Evolutionary conservation across 139 green algal species (phyloP).

Genomic region (Choricystis sp.): DNA sequence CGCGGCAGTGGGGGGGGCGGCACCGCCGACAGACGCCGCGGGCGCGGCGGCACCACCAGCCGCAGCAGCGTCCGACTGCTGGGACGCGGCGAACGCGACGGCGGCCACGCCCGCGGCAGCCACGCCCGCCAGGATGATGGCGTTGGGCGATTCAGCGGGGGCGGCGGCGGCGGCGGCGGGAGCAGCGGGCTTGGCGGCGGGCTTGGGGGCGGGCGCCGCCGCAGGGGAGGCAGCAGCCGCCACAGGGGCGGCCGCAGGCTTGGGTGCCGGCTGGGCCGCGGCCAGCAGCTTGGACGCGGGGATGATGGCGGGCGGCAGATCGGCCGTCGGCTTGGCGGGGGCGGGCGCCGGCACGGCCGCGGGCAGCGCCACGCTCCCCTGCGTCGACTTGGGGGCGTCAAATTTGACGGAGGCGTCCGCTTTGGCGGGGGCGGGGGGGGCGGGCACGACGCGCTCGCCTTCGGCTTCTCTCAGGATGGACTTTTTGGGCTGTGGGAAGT

Average conservation of each 20-base stretch:
- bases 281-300: not conserved
- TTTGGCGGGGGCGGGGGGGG: not conserved
- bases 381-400: not conserved
- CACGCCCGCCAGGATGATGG: not conserved
- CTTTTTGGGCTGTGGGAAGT: not conserved
- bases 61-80: not conserved
- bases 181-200: too few relatives aligned
- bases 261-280: not conserved
- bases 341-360: not conserved
- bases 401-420: not conserved
- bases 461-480: not conserved
- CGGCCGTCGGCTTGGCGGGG: not conserved
- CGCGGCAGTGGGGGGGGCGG: too few relatives aligned
- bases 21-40: not conserved
- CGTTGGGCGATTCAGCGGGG: not conserved
- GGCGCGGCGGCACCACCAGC: not conserved
- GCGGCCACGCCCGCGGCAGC: not conserved
- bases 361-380: not conserved
- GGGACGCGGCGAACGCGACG: not conserved
- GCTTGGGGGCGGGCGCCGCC: too few relatives aligned
- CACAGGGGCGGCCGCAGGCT: not conserved
- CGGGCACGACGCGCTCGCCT: not conserved
- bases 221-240: too few relatives aligned
- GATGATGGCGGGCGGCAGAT: not conserved
- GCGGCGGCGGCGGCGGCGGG: too few relatives aligned